Percentiles rank a stretch among this genome's conserved stretches.
Conservation (phyloP, 768 basidiomycete species). For the Kwoniella sp. region DNA sequence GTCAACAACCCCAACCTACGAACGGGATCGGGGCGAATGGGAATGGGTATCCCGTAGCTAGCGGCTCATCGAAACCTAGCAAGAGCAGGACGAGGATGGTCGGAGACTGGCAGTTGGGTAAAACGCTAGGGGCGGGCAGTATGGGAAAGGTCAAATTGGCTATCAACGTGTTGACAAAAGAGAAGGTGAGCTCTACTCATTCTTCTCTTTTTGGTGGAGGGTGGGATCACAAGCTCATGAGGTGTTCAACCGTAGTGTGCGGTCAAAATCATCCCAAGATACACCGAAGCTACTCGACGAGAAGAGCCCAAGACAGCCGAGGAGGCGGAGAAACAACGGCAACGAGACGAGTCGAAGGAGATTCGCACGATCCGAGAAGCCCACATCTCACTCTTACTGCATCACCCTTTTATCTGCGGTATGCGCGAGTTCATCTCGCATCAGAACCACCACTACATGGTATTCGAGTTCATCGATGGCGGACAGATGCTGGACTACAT, state of each 20-base stretch:
- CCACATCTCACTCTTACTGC: conserved; percentile 87
- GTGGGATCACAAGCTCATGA: background rate
- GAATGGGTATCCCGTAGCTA: background rate
- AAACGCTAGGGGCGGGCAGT: conserved; percentile 94
- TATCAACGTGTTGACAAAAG: conserved; percentile 80
- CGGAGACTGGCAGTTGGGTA: conserved; percentile 93
- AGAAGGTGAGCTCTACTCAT: conserved; percentile 70
- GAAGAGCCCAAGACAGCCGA: conserved; percentile 57
- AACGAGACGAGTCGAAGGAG: conserved; percentile 93
- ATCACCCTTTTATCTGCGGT: conserved; percentile 98
- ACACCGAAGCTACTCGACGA: conserved; percentile 64
- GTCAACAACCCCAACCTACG: conserved; percentile 2
- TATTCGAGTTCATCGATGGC: conserved; percentile 97
- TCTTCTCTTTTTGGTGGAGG: background rate
- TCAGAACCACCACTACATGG: conserved; percentile 99
- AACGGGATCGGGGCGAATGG: conserved; percentile 7
- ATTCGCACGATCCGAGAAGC: conserved; percentile 94
- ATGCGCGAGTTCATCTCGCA: conserved; percentile 99
- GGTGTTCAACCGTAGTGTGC: conserved; percentile 67
- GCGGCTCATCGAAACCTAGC: conserved; percentile 12
- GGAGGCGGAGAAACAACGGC: conserved; percentile 68
- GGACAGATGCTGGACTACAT: conserved; percentile 99
- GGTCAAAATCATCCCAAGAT: conserved; percentile 96
- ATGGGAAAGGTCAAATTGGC: conserved; percentile 99
- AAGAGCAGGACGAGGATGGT: conserved; percentile 62